phyloP scores from a whole-genome alignment of 805 yeast genomes.

The Cyberlindnera samutprakarnensis region DNA sequence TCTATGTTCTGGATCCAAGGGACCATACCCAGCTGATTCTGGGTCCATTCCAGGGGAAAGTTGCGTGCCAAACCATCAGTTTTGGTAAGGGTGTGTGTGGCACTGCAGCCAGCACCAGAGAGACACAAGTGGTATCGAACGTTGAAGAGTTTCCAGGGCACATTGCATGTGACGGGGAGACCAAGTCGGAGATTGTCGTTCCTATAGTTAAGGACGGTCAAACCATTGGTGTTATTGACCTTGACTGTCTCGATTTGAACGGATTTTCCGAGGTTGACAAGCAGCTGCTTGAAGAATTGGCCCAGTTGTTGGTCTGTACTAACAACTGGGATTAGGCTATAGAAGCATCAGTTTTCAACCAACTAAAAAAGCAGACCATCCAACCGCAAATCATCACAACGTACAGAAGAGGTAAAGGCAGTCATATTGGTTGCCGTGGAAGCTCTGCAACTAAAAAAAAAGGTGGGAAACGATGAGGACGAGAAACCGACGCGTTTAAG shows the following conservation, averaged over 20 bases:
- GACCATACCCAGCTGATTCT: slow-evolving; percentile 44
- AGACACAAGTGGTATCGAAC: slow-evolving; percentile 70
- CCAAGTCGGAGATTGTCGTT: slow-evolving; percentile 88
- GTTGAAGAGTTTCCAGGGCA: slow-evolving; percentile 84
- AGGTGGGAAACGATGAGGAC: no score
- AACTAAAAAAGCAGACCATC: no score
- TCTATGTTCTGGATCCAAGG: slow-evolving; percentile 46
- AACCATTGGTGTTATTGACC: slow-evolving; percentile 73
- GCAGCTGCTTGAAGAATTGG: slow-evolving; percentile 52
- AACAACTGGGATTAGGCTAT: slow-evolving; percentile 46
- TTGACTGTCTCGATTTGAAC: slow-evolving; percentile 59
- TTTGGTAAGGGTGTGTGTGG: slow-evolving; percentile 93
- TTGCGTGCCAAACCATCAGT: slow-evolving; percentile 81
- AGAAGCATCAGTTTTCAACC: no score
- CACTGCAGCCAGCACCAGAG: slow-evolving; percentile 50
- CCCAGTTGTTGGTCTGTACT: slow-evolving; percentile 39
- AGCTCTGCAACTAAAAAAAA: no score
- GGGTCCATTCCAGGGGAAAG: slow-evolving; percentile 96
- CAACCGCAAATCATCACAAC: no score
- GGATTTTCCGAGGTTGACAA: slow-evolving; percentile 68
- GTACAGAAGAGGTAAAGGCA: no score
- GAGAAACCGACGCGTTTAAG: no score
- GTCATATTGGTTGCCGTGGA: no score
- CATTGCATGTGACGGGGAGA: slow-evolving; percentile 95
- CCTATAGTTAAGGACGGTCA: slow-evolving; percentile 50